Percentiles rank a stretch among this genome's conserved stretches.
Evolutionary conservation across 306 rosid genomes (phyloP).

Genomic region (Hippophae tibetana): DNA sequence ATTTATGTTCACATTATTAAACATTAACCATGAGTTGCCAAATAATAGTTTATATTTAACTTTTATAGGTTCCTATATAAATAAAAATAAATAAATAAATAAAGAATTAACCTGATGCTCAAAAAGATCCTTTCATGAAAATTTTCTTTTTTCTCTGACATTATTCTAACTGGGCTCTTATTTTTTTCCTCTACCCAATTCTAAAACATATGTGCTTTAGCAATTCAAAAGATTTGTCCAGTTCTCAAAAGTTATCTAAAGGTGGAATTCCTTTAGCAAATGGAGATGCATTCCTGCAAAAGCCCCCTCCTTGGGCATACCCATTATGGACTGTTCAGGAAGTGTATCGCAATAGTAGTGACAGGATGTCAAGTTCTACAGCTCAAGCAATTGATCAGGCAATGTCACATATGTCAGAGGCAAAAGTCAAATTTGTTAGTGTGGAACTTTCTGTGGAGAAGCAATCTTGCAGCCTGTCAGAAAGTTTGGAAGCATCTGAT

Average conservation of each 20-base stretch:
- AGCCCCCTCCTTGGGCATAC: constrained; percentile 99
- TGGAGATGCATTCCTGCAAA: constrained; percentile 83
- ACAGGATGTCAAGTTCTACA: constrained; percentile 94
- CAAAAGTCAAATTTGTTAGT: constrained; percentile 57
- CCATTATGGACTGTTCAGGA: constrained; percentile 94
- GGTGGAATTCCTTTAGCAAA: constrained; percentile 97
- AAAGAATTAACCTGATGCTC: no score
- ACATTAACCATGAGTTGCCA: neutral
- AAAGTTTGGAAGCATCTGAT: constrained; percentile 28
- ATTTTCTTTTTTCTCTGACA: neutral
- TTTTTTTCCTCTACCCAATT: neutral
- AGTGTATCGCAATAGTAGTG: constrained; percentile 91
- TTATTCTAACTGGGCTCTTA: constrained; percentile 8
- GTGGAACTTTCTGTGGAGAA: constrained; percentile 53
- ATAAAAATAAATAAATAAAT: no score
- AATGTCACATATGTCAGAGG: constrained; percentile 71
- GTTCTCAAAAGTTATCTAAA: constrained; percentile 79
- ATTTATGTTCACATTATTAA: neutral
- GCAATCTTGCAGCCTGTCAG: constrained; percentile 26
- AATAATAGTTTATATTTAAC: neutral
- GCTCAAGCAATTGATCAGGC: constrained; percentile 98
- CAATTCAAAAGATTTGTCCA: constrained; percentile 63
- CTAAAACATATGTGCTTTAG: constrained; percentile 18
- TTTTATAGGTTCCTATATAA: no score
- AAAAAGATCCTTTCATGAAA: no score